Evolutionary conservation across 495 filamentous ascomycete species (phyloP), one percentile per base, ranked within the genome.

Genomic region (Thozetella sp.): DNA sequence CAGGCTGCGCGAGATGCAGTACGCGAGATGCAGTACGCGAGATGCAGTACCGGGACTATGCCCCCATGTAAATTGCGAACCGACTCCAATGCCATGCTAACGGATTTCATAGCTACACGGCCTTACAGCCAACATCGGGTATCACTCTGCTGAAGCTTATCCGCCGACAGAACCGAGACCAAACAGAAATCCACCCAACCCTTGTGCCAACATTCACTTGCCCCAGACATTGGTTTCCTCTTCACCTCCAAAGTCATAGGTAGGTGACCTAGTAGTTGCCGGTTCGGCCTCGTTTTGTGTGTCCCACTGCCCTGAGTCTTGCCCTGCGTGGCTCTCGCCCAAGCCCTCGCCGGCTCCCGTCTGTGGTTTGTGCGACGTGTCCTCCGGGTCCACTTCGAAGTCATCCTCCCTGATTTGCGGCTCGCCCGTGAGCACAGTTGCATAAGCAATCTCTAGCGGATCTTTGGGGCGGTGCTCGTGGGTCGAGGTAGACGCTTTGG

Each of bases 391-490:
- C 1, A 71, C 62, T 17, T 65, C 53, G 40, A 73, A 73, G 45
- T 73, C 70, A 15, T 72, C 71, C 40, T 62, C 65, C 2, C 63
- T 70, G 20, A 72, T 64, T 17, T 70, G 27, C 4, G 66, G 17
- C 40, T 62, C 59, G 2, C 67, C 70, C 25, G 64, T 69, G 2
- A 73, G 34, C 11, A 60, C 67, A 1, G 66, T 68, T 2, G 67
- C 69, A 25, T 71, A 73, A 1, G 71, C 71, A 40, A 72, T 72
- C 40, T 73, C 71, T 12, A 71, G 65, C n/a, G 68, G 71, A 48
- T 73, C 69, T 22, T 51, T 62, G 43, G 43, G 6, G 30, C 67
- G 68, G 17, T 51, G 50, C 10, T 53, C 59, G n/a, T 61, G 45
- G 4, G 58, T 55, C 15, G 69, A 59, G 51, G 53, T 65, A 25